phyloP scores from a whole-genome alignment of 257 asterid species.

The Nicotiana noctiflora region DNA sequence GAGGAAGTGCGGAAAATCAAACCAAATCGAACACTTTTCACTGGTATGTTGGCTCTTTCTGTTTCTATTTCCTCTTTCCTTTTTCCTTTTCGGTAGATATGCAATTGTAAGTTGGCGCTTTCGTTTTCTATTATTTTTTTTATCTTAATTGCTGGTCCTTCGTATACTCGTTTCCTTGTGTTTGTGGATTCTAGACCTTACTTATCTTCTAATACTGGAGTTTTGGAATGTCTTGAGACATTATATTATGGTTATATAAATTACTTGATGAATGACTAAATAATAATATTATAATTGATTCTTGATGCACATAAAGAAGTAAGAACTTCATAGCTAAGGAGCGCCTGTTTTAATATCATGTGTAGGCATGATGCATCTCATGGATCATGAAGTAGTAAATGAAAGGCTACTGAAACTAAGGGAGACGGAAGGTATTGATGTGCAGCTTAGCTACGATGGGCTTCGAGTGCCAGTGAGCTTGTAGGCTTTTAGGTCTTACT shows the following conservation, averaged over 20 bases:
- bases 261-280: neutral
- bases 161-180: neutral
- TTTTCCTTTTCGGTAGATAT: neutral
- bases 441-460: constrained; percentile 87
- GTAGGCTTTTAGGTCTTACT: constrained; percentile 18
- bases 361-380: constrained; percentile 96
- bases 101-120: neutral
- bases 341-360: neutral
- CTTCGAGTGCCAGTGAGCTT: constrained; percentile 66
- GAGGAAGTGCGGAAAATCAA: constrained; percentile 85
- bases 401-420: constrained; percentile 53
- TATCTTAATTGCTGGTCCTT: neutral
- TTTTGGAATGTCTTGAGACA: neutral
- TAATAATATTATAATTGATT: neutral
- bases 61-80: neutral
- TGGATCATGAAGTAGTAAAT: constrained; percentile 82
- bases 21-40: constrained; percentile 86
- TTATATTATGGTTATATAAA: neutral
- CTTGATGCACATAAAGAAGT: neutral
- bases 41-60: constrained; percentile 38
- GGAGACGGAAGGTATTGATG: constrained; percentile 74
- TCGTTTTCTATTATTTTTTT: neutral
- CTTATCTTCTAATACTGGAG: neutral
- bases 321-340: neutral
- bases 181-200: neutral